Evolutionary conservation across 176 grass and related monocot genomes (phyloP), one percentile per base, ranked within the genome.

Genomic region (Eleusine coracana): DNA sequence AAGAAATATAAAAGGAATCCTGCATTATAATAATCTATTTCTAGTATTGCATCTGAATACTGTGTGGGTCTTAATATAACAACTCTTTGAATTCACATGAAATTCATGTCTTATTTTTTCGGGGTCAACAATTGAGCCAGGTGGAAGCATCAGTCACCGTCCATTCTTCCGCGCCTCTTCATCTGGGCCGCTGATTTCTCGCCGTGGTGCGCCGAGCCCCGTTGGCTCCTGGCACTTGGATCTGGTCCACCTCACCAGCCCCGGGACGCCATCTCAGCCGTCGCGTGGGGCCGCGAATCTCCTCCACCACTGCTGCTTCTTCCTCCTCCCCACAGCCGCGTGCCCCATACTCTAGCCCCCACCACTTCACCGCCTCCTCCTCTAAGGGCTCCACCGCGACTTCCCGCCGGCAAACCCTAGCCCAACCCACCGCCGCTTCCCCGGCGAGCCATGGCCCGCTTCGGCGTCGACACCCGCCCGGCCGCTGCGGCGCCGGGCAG

Each of bases 391-490:
- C 65, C 37, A 1, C 73, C 28, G 12, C 81, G 34, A 2, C 73
- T 49, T n/a, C 5, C 58, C n/a, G 12, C 23, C 63, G n/a, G 1
- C 67, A 27, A 42, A 76, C 50, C 73, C 83, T 63, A 89, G 0
- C 54, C 16, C 20, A 20, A 59, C n/a, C 6, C 5, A 14, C 38
- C 28, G 4, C 65, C 16, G 8, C 17, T 27, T 21, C 13, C 20
- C 14, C 31, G 21, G 41, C 21, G 20, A 80, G 27, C 55, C 59
- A 95, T 95, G 95, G 84, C 88, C 10, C 76, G 90, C 78, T 91
- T 86, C 75, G 86, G 95, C 66, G 81, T 92, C 34, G 95, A 98
- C 80, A 94, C 85, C 1, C 82, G 80, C 3, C 86, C 91, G 23
- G 73, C 83, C 3, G 14, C 38, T 6, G 74, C 78, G 29, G 73